phyloP scores from a whole-genome alignment of 805 yeast genomes.

The Zygotorulaspora sp. region DNA sequence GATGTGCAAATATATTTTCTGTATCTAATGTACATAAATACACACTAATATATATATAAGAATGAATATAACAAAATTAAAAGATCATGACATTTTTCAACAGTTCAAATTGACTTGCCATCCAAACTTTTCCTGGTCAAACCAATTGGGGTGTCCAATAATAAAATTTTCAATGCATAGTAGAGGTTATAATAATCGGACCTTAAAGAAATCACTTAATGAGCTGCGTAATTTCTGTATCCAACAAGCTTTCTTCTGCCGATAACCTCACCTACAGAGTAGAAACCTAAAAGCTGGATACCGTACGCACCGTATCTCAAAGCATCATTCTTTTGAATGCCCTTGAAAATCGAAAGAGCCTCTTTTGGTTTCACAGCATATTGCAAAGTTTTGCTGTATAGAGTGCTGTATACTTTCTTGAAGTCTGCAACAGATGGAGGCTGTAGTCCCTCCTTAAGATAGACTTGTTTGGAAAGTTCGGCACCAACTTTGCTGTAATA shows the following conservation, averaged over 20 bases:
- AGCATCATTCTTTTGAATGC: constrained; percentile 51
- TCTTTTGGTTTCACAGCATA: constrained; percentile 58
- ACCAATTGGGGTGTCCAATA: constrained; percentile 1
- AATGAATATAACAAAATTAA: constrained; percentile 14
- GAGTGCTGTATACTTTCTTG: constrained; percentile 61
- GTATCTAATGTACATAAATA: constrained; percentile 8
- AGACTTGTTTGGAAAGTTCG: constrained; percentile 57
- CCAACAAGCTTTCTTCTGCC: constrained; percentile 95
- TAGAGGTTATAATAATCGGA: too few relatives aligned
- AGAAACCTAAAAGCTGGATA: constrained; percentile 83
- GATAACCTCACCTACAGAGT: constrained; percentile 90
- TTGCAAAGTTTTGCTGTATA: constrained; percentile 44
- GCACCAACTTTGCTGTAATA: constrained; percentile 70
- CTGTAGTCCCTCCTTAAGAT: constrained; percentile 86
- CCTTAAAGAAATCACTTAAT: constrained; percentile 3
- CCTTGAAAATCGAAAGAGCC: constrained; percentile 43
- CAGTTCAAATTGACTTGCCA: background rate
- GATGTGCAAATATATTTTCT: constrained; percentile 1
- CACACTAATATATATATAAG: constrained; percentile 13
- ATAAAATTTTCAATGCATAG: constrained; percentile 3
- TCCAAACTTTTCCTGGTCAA: too few relatives aligned
- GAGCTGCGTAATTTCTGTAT: constrained; percentile 44
- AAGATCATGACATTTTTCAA: constrained; percentile 6
- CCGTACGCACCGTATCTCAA: constrained; percentile 69
- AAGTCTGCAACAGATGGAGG: constrained; percentile 81